Base-by-base conservation (phyloP, 2,329 filamentous ascomycete genomes). In the Arthrocladium fulminans region DNA sequence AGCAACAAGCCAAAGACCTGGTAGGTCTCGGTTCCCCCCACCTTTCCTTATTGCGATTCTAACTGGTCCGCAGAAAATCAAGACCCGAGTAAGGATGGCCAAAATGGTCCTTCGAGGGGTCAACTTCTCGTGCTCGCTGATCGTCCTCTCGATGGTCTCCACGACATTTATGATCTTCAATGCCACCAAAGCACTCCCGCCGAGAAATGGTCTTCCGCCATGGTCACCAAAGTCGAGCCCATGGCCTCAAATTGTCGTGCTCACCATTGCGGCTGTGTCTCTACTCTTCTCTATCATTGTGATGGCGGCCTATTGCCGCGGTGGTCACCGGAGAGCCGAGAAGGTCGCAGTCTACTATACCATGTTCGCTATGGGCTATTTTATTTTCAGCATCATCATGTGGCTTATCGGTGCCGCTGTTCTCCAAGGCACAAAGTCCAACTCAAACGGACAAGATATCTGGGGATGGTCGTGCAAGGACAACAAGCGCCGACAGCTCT, bases 381-480 rank as follows among this genome's bases (percentile, higher is more conserved):
- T 97, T 74, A 83, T 92, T 63, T 83, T 94, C 67, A 92, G 85
- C 65, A 84, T 94, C 66, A 70, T 94, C 61, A 86, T 98, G 74
- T 98, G 92, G 92, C 82, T 83, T 47, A 73, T 92, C 27, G 88
- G 87, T 25, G 89, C 89, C 32, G 87, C 83, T 50, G 70, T 95
- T 49, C 79, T 96, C 60, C 88, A 97, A 64, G 79, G 84, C 60
- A 80, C 81, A 49, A 85, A 83, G 64, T 77, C 80, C 60, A 85
- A 77, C 62, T 80, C 79, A 62, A 71, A 79, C 55, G 86, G 85
- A 61, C 81, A 95, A 67, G 92, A 98, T 67, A 79, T 98, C 67
- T 98, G 92, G 92, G 89, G 90, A 51, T 98, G 92, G 92, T 81
- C 88, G n/a, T 98, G 92, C 67, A 84, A 89, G 49, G 78, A 94